These are phyloP conservation scores for Eremochloa ophiuroides DNA, from an alignment of 176 grass and related monocot genomes.

Conservation along the genomic window DNA sequence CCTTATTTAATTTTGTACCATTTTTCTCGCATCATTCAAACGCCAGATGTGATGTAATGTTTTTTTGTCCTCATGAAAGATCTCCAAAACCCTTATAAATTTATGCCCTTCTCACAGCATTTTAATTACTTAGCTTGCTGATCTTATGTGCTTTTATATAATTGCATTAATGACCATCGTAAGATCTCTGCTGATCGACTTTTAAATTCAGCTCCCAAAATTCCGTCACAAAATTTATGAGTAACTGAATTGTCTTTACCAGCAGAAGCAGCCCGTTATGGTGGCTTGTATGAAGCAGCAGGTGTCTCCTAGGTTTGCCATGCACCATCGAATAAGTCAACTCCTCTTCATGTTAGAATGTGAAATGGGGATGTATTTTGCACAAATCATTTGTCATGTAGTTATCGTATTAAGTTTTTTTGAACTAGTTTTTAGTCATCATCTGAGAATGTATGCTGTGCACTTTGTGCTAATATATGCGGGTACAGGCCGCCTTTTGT, in stretches of 20 bases:
- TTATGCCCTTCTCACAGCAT: not conserved
- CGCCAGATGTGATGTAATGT: not conserved
- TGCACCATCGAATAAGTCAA: slow-evolving; percentile 13
- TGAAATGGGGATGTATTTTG: not conserved
- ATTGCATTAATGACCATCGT: not conserved
- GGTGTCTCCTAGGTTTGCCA: slow-evolving; percentile 4
- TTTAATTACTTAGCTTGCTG: not conserved
- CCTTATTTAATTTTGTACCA: not conserved
- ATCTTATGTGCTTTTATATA: not conserved
- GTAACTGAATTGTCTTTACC: slow-evolving; percentile 7
- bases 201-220: not conserved
- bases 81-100: not conserved
- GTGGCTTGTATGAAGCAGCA: not conserved
- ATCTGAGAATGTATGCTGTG: not conserved
- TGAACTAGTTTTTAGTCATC: not conserved
- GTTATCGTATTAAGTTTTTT: not conserved
- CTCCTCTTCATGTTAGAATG: not conserved
- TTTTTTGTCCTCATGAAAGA: not conserved
- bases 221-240: not conserved
- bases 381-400: not conserved
- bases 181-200: not conserved
- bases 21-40: not conserved
- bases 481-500: too few relatives aligned
- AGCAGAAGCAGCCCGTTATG: slow-evolving; percentile 1
- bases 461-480: not conserved